These are phyloP conservation scores for Pseudogymnoascus verrucosus DNA, from an alignment of 2,329 filamentous ascomycete genomes.

Conservation along the genomic window DNA sequence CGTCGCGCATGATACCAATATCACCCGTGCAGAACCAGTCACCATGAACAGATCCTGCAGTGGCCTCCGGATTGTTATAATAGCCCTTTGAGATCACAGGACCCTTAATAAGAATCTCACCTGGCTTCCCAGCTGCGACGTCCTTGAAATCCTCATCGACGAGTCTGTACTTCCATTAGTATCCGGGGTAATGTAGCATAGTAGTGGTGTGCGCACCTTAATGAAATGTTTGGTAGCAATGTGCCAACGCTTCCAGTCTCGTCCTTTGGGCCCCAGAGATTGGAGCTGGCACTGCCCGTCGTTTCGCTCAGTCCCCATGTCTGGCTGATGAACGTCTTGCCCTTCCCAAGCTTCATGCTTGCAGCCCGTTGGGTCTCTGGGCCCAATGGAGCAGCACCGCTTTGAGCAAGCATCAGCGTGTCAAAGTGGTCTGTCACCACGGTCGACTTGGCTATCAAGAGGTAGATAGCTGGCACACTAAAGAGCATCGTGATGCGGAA, in stretches of 20 bases:
- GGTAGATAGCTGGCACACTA: constrained; percentile 67
- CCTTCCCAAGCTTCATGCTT: constrained; percentile 45
- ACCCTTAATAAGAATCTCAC: constrained; percentile 65
- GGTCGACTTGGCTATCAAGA: constrained; percentile 65
- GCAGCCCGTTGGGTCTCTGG: constrained; percentile 40
- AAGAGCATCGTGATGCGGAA: constrained; percentile 60
- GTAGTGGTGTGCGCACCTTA: background rate
- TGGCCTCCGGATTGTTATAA: constrained; percentile 50
- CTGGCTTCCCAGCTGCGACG: constrained; percentile 44
- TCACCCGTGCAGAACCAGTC: constrained; percentile 23
- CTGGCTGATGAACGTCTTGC: constrained; percentile 38
- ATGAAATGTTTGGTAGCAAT: constrained; percentile 54
- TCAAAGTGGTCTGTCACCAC: constrained; percentile 50
- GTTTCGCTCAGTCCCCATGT: constrained; percentile 78
- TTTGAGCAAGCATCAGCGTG: constrained; percentile 37
- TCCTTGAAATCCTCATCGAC: constrained; percentile 48
- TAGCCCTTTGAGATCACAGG: constrained; percentile 71
- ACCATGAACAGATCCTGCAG: constrained; percentile 22
- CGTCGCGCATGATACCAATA: constrained; percentile 21
- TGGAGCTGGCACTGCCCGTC: constrained; percentile 64
- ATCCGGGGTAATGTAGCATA: background rate
- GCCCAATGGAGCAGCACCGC: constrained; percentile 61
- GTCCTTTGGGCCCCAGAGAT: constrained; percentile 45
- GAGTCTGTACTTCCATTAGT: constrained; percentile 41
- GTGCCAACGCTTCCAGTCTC: constrained; percentile 52